Evolutionary conservation across 306 rosid genomes (phyloP).

Genomic region (Vigna trinervia): DNA sequence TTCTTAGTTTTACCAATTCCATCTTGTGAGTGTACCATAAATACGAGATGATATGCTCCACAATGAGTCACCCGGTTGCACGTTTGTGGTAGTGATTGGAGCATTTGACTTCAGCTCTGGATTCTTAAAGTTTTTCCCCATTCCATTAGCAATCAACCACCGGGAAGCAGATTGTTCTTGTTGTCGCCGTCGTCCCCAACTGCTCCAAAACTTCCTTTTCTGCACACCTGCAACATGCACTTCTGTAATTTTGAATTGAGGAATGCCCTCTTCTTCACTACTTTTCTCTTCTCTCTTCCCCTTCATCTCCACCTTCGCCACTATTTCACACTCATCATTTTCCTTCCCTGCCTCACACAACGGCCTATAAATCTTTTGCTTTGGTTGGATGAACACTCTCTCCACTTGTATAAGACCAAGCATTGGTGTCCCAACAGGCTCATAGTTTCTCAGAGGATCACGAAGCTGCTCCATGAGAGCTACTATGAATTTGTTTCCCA

Average conservation of each 20-base stretch:
- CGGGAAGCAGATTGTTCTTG: constrained; percentile 87
- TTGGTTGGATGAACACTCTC: constrained; percentile 83
- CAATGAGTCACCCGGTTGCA: constrained; percentile 71
- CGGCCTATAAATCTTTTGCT: constrained; percentile 63
- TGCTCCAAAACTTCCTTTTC: constrained; percentile 72
- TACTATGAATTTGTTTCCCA: constrained; percentile 86
- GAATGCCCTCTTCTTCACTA: constrained; percentile 61
- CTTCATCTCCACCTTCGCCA: constrained; percentile 50
- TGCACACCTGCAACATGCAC: constrained; percentile 82
- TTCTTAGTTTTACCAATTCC: constrained; percentile 70
- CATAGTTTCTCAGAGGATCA: constrained; percentile 84
- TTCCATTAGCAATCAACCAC: constrained; percentile 91
- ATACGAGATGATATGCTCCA: constrained; percentile 88
- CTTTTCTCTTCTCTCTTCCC: constrained; percentile 53
- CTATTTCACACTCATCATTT: constrained; percentile 49
- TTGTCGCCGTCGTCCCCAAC: constrained; percentile 56
- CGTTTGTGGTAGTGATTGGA: constrained; percentile 54
- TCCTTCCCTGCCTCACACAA: constrained; percentile 56
- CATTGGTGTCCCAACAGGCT: constrained; percentile 92
- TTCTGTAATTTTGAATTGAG: constrained; percentile 78
- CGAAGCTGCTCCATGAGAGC: constrained; percentile 94
- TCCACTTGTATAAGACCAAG: constrained; percentile 89
- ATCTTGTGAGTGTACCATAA: constrained; percentile 65
- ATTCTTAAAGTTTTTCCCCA: constrained; percentile 75
- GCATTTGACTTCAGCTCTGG: constrained; percentile 65